Evolutionary conservation across 768 basidiomycete species (phyloP), one percentile per base, ranked within the genome.

Genomic region (Mycena rosella): DNA sequence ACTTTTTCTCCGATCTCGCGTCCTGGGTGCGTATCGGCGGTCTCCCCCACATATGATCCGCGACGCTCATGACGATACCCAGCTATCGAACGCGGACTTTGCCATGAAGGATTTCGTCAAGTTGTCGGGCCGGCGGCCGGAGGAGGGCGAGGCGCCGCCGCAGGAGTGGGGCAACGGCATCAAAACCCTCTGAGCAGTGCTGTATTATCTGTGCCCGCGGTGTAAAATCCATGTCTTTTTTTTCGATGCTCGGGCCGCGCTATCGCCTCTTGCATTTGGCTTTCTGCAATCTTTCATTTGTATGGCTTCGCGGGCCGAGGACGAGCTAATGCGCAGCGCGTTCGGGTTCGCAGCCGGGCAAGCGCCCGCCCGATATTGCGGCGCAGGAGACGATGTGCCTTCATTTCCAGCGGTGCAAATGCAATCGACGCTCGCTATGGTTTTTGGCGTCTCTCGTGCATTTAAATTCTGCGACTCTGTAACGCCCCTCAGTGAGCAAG

Each of bases 101-200:
- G 82, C 88, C 32, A 91, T 96, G 94, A 72, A 82, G 63, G 80
- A 81, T 44, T 95, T 95, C 73, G 80, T 82, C 17, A 95, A 95
- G 78, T 74, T 87, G 24, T 86, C 89, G 56, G 89, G 86, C 10
- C 76, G 87, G 53, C 83, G n/a, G 65, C 73, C 82, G 55, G 89
- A 90, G 57, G 91, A 91, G 77, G 80, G 82, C 30, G 73, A 77
- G 6, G 71, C 63, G 59, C 70, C 70, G 24, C 27, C 44, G 29
- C n/a, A 48, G 47, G 47, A 30, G 27, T 5, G 27, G 26, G 24
- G 32, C n/a, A 60, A 55, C 58, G 59, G 47, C 22, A 34, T 32
- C 48, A 68, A 68, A 30, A 52, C 4, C 26, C 9, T 40, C 24
- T 68, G 60, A 63, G 29, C 34, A n/a, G 32, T 58, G 29, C n/a